These are phyloP conservation scores for Liriodendron chinense DNA, from an alignment of 164 flowering plant genomes.

Conservation along the genomic window DNA sequence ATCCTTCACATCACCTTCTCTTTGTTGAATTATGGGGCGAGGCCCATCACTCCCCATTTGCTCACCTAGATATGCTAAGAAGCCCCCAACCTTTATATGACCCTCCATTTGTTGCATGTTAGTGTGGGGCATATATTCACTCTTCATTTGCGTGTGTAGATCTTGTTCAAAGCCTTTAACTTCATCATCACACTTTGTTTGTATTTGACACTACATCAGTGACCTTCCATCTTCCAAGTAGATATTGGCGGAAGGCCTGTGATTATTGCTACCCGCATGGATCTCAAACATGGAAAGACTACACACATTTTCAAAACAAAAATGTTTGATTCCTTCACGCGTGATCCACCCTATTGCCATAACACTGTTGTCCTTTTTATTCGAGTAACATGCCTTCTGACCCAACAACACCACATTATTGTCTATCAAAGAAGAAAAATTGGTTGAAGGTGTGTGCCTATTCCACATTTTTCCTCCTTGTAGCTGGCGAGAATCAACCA, in stretches of 20 bases:
- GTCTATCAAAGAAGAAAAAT: conserved; percentile 81
- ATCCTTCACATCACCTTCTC: conserved; percentile 3
- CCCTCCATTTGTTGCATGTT: background rate
- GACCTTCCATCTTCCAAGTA: conserved; percentile 81
- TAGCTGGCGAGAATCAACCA: too few relatives aligned
- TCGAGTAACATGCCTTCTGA: conserved; percentile 32
- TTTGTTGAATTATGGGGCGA: background rate
- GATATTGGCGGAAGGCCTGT: conserved; percentile 54
- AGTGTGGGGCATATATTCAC: conserved; percentile 42
- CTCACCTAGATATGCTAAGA: background rate
- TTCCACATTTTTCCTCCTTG: too few relatives aligned
- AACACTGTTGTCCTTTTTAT: conserved; percentile 18
- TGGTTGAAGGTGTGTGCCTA: conserved; percentile 29
- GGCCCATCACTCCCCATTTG: conserved; percentile 56
- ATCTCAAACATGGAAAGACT: conserved; percentile 46
- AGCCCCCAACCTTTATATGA: conserved; percentile 13
- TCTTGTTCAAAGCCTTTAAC: conserved; percentile 9
- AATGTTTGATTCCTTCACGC: conserved; percentile 74
- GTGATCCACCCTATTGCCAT: conserved; percentile 52
- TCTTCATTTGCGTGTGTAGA: conserved; percentile 32
- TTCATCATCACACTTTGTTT: conserved; percentile 23
- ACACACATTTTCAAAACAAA: conserved; percentile 57
- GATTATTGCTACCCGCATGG: conserved; percentile 60
- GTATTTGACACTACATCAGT: conserved; percentile 59
- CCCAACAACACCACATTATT: conserved; percentile 55